These are phyloP conservation scores for Skeletonema menzelii DNA, from an alignment of 108 stramenopile genomes.

Conservation along the genomic window DNA sequence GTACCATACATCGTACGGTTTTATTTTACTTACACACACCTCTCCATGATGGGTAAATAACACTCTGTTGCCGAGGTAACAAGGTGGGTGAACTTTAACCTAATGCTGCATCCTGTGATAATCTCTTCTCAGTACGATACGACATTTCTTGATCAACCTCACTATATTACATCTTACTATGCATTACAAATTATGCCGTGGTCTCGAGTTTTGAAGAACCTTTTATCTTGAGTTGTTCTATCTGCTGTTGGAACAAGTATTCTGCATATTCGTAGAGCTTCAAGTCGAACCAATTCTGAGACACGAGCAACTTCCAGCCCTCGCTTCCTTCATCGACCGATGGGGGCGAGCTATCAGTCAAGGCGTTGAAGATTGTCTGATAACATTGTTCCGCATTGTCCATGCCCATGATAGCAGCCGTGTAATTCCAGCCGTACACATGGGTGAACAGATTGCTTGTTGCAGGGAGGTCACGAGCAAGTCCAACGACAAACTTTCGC, in stretches of 20 bases:
- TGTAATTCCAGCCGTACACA: conserved; percentile 44
- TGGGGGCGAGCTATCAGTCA: conserved; percentile 28
- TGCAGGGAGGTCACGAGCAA: conserved; percentile 37
- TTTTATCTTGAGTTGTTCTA: conserved; percentile 9
- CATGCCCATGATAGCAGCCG: conserved; percentile 20
- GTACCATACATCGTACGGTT: too few relatives aligned
- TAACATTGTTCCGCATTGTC: conserved; percentile 24
- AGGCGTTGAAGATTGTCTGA: conserved; percentile 16
- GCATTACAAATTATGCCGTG: neutral
- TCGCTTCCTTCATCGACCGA: conserved; percentile 45
- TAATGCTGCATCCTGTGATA: too few relatives aligned
- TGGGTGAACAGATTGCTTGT: conserved; percentile 35
- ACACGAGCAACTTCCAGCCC: conserved; percentile 50
- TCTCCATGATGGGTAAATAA: too few relatives aligned
- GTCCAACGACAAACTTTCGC: conserved; percentile 50
- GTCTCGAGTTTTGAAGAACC: neutral
- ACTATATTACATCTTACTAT: neutral
- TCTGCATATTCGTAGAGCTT: conserved; percentile 56
- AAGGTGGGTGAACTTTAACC: too few relatives aligned
- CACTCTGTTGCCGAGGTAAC: too few relatives aligned
- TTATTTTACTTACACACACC: too few relatives aligned
- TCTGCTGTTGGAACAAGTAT: conserved; percentile 45
- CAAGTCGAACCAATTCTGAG: conserved; percentile 56
- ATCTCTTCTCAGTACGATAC: too few relatives aligned
- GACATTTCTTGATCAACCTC: too few relatives aligned